phyloP scores from a whole-genome alignment of 768 basidiomycete species.

The Nidularia pulvinata region DNA sequence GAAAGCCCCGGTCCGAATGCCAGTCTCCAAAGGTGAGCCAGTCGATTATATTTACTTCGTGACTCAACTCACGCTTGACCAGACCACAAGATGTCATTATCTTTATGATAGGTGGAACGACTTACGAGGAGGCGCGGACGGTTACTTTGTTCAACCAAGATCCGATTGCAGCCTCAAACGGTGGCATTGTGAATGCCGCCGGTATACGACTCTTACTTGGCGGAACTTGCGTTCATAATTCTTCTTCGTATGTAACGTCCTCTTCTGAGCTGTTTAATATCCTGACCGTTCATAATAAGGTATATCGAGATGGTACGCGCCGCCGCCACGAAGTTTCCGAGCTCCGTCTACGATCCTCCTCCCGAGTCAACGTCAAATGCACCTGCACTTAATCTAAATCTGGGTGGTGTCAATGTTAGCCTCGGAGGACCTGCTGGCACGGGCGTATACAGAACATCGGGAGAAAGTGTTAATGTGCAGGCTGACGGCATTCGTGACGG shows the following conservation, averaged over 20 bases:
- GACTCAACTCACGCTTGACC: conserved; percentile 1
- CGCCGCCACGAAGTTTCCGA: conserved; percentile 61
- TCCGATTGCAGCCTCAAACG: conserved; percentile 44
- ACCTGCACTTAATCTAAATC: conserved; percentile 86
- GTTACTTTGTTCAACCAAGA: conserved; percentile 90
- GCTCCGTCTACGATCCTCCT: conserved; percentile 72
- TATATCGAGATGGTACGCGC: conserved; percentile 89
- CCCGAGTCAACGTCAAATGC: conserved; percentile 72
- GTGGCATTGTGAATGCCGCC: conserved; percentile 45
- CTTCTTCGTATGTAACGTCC: conserved; percentile 64
- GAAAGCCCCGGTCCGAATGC: conserved; percentile 66
- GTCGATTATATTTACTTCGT: not conserved
- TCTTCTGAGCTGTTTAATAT: conserved; percentile 3
- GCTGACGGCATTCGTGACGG: conserved; percentile 91
- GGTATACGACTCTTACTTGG: conserved; percentile 85
- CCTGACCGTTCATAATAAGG: conserved; percentile 31
- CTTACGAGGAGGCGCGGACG: conserved; percentile 92
- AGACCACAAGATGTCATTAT: conserved; percentile 97
- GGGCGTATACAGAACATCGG: conserved; percentile 83
- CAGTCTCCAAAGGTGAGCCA: conserved; percentile 63
- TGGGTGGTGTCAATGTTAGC: conserved; percentile 91
- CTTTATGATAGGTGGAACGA: conserved; percentile 96
- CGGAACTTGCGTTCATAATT: conserved; percentile 95
- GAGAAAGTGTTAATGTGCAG: conserved; percentile 72
- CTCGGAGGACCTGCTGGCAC: conserved; percentile 86